Evolutionary conservation across 805 yeast genomes (phyloP), one percentile per base, ranked within the genome.

Genomic region (Candida ulmi): DNA sequence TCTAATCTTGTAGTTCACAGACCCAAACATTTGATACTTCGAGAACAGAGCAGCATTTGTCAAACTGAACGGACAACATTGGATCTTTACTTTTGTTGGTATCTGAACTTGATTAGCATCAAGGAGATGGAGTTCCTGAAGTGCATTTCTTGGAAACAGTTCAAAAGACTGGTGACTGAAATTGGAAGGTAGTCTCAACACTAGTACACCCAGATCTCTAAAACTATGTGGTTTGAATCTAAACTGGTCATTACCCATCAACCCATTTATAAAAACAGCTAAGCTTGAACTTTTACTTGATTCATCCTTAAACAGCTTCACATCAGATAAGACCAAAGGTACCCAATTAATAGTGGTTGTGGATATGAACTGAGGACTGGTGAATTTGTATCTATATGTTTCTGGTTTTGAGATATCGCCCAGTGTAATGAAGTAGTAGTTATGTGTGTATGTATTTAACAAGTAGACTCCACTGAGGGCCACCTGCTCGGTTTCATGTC

Each of bases 1-100:
- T 13, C 30, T 25, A 9, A 55, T 42, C 11, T 40, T 37, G 31
- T 50, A 45, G 26, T 45, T 50, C 4, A 45, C 18, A 1, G 47
- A 40, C 0, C 58, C 59, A 38, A 40, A 50, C 7, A 52, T 19
- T 28, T 38, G 42, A 33, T 52, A 57, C 18, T 47, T 48, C 15
- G 50, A 41, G 38, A 56, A 56, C 11, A 56, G 39, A 1, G 59
- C 55, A 16, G 49, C 51, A 40, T 56, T 56, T 5, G 60, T 56
- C n/a, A 54, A 30, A 38, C 58, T 52, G 39, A 56, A 56, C 1
- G 60, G 60, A 25, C 59, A 56, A 25, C 59, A 50, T 17, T 49
- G 45, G 7, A 56, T 40, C 2, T 17, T 19, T 4, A 52, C 33
- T 33, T 40, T 50, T 3, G 48, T 31, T 2, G 60, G 58, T 8